A percentile compares a stretch with the other conserved stretches of the same genome.
Evolutionary conservation across 1,284 basidiomycete genomes (phyloP).

Genomic region (Apiotrichum brassicae): DNA sequence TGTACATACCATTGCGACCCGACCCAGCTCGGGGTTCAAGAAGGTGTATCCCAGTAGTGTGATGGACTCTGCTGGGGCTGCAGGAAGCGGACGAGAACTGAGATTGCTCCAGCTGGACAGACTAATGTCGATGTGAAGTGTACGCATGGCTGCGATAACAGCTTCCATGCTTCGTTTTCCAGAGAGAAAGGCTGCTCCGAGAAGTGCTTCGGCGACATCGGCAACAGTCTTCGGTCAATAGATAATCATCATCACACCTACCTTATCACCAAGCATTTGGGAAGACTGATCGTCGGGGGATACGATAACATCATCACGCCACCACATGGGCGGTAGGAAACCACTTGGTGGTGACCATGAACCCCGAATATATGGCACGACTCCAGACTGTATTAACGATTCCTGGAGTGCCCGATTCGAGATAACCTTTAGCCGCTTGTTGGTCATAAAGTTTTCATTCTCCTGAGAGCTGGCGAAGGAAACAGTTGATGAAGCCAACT

Average conservation of each 20-base stretch:
- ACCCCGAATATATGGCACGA: slow-evolving; percentile 31
- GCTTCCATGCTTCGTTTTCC: slow-evolving; percentile 17
- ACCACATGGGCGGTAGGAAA: slow-evolving; percentile 32
- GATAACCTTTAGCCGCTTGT: slow-evolving; percentile 22
- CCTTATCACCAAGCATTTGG: slow-evolving; percentile 35
- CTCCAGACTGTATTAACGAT: slow-evolving; percentile 17
- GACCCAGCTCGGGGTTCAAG: slow-evolving; percentile 14
- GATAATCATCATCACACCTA: no score
- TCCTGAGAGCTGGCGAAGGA: slow-evolving; percentile 11
- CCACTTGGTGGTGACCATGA: slow-evolving; percentile 16
- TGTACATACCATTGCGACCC: slow-evolving; percentile 18
- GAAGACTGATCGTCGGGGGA: no score
- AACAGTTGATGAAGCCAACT: slow-evolving; percentile 25
- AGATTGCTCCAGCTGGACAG: slow-evolving; percentile 18
- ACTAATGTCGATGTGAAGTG: slow-evolving; percentile 18
- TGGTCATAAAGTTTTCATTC: slow-evolving; percentile 15
- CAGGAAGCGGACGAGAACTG: no score
- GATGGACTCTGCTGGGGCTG: slow-evolving; percentile 1
- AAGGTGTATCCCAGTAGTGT: slow-evolving; percentile 29
- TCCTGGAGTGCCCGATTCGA: slow-evolving; percentile 25
- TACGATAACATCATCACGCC: no score
- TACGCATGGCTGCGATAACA: slow-evolving; percentile 22
- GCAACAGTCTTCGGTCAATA: slow-evolving; percentile 40
- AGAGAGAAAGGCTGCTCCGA: slow-evolving; percentile 35
- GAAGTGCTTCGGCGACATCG: slow-evolving; percentile 36